Evolutionary conservation across 768 basidiomycete genomes (phyloP).

Genomic region (Lentinula guzmanii): DNA sequence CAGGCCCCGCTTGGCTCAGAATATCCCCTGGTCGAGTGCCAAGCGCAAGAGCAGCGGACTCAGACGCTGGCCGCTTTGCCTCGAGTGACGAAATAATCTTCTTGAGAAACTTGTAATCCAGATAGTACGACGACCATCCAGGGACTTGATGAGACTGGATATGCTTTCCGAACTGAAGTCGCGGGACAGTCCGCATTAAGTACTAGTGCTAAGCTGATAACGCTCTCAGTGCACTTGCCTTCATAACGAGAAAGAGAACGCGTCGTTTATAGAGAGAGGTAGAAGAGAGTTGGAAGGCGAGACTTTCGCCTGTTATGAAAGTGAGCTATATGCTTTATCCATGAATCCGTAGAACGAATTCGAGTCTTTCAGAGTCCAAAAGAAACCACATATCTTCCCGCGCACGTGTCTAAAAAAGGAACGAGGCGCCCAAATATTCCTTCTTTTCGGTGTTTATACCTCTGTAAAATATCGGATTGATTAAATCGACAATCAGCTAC

Average conservation of each 20-base stretch:
- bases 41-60: conserved; percentile 81
- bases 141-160: conserved; percentile 95
- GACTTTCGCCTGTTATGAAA: conserved; percentile 3
- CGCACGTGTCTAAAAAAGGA: conserved; percentile 4
- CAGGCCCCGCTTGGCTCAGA: conserved; percentile 23
- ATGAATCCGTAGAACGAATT: background rate
- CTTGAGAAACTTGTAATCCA: conserved; percentile 98
- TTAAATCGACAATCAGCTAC: background rate
- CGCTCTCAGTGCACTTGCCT: conserved; percentile 1
- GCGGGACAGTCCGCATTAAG: conserved; percentile 15
- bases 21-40: conserved; percentile 70
- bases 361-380: background rate
- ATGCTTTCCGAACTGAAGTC: conserved; percentile 90
- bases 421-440: background rate
- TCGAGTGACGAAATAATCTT: conserved; percentile 96
- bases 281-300: background rate
- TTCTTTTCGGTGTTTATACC: background rate
- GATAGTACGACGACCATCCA: conserved; percentile 93
- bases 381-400: background rate
- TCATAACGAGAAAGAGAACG: conserved; percentile 3
- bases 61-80: conserved; percentile 83
- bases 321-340: conserved; percentile 3
- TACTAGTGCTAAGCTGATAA: background rate
- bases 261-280: background rate
- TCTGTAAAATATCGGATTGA: background rate